Evolutionary conservation across 2,329 filamentous ascomycete genomes (phyloP).

Genomic region (Cercospora citrullina): DNA sequence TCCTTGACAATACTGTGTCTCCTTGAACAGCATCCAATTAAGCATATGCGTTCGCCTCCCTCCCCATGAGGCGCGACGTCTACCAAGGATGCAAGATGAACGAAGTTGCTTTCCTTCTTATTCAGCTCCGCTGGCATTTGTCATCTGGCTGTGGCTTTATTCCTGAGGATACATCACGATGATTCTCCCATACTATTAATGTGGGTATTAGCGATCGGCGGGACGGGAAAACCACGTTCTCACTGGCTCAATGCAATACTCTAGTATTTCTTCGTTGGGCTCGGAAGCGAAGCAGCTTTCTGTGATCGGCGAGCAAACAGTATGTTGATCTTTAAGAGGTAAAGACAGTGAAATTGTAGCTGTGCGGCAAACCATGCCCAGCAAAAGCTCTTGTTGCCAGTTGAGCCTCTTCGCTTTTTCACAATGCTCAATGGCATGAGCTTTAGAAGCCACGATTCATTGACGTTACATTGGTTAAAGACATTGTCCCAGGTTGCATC

Average conservation of each 20-base stretch:
- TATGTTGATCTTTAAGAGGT: not conserved
- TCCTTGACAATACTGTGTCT: not conserved
- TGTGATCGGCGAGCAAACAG: not conserved
- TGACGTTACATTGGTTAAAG: not conserved
- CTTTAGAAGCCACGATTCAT: not conserved
- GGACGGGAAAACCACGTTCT: not conserved
- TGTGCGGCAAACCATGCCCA: not conserved
- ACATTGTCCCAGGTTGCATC: not conserved
- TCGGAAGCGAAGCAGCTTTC: not conserved
- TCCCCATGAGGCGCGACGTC: slow-evolving; percentile 18
- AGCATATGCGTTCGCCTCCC: slow-evolving; percentile 23
- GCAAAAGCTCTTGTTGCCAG: not conserved
- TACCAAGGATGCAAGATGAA: slow-evolving; percentile 20
- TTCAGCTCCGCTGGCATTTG: not conserved
- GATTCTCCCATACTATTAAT: not conserved
- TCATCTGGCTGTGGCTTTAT: slow-evolving; percentile 2
- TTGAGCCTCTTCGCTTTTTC: not conserved
- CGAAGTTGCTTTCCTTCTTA: slow-evolving; percentile 15
- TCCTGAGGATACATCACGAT: slow-evolving; percentile 8
- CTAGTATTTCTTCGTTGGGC: not conserved
- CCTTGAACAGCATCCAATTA: slow-evolving; percentile 17
- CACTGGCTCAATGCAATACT: not conserved
- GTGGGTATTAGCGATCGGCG: not conserved
- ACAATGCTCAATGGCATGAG: not conserved
- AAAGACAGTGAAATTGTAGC: not conserved